Evolutionary conservation across 176 grass and related monocot species (phyloP).

Genomic region (Eremochloa ophiuroides): DNA sequence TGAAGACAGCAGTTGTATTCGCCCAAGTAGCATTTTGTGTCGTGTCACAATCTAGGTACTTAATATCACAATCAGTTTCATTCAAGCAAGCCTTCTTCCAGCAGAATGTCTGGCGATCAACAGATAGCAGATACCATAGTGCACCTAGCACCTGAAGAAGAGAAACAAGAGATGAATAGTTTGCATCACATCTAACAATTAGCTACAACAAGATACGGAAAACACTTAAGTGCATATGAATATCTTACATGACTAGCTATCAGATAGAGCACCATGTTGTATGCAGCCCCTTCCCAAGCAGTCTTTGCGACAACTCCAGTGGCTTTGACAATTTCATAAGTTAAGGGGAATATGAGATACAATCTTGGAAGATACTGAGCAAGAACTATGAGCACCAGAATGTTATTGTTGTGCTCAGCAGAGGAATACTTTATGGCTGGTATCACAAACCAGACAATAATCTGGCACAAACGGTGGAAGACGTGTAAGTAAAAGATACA

Average conservation of each 20-base stretch:
- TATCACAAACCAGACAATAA: slow-evolving; percentile 93
- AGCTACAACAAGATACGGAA: neutral
- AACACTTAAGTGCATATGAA: neutral
- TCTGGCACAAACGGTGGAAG: slow-evolving; percentile 55
- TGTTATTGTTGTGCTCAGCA: slow-evolving; percentile 88
- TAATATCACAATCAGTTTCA: slow-evolving; percentile 49
- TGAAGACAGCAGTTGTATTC: slow-evolving; percentile 44
- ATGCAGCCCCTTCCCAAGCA: slow-evolving; percentile 92
- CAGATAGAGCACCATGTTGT: slow-evolving; percentile 92
- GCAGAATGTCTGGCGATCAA: slow-evolving; percentile 87
- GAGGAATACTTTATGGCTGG: slow-evolving; percentile 69
- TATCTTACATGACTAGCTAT: slow-evolving; percentile 94
- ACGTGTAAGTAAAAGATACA: slow-evolving; percentile 24
- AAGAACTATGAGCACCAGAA: slow-evolving; percentile 85
- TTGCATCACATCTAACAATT: neutral
- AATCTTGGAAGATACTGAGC: slow-evolving; percentile 90
- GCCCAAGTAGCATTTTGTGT: slow-evolving; percentile 37
- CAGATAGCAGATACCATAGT: slow-evolving; percentile 79
- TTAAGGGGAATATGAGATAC: slow-evolving; percentile 97
- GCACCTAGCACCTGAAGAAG: slow-evolving; percentile 72
- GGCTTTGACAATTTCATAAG: slow-evolving; percentile 81
- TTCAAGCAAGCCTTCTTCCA: slow-evolving; percentile 69
- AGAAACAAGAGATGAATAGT: neutral
- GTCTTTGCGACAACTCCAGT: slow-evolving; percentile 94
- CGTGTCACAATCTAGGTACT: slow-evolving; percentile 63